Base-by-base conservation (phyloP, 2,329 filamentous ascomycete species). In the Diaporthe sp. region DNA sequence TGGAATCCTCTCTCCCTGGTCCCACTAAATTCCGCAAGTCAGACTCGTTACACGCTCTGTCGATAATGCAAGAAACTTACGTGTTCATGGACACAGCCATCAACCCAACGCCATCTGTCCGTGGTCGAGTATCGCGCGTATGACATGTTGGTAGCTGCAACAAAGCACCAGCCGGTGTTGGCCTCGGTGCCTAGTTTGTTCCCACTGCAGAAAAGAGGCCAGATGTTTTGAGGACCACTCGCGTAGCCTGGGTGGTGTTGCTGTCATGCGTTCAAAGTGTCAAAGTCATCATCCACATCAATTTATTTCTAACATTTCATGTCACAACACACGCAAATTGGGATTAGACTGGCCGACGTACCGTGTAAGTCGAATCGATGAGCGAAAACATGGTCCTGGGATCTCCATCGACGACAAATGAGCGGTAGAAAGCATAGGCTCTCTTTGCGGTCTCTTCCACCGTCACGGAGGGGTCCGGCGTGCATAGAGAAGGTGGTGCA, bases 391-490 rank as follows among this genome's bases (percentile, higher is more conserved):
- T 85, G 42, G 78, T 83, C 71, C 79, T 78, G 0, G 83, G 82
- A 64, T 84, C 82, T 3, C 83, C 83, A 61, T 85, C 83, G 4
- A 84, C 82, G 5, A 85, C 82, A 68, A 85, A 85, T 1, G 83
- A 82, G 33, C 83, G 82, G 71, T 85, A 85, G 79, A 85, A 85
- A 61, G 83, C 77, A 78, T 85, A 85, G 3, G 83, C 83, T 47
- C 83, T 76, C 71, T 79, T 75, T 2, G 83, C 83, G 19, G 83
- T 84, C 79, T 84, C 81, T 73, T 83, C 83, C 15, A 83, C 80
- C 4, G 82, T 82, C 22, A 84, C 76, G 3, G 80, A 78, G 1
- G 80, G 30, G 60, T 84, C 78, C 5, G 83, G 83, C 55, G 79
- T 66, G 78, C 83, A 85, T n/a, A 84, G 78, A 28, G 76, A 77